Percentiles rank a stretch among this genome's conserved stretches.
phyloP scores from a whole-genome alignment of 306 rosid species.

The Gynostemma pentaphyllum region DNA sequence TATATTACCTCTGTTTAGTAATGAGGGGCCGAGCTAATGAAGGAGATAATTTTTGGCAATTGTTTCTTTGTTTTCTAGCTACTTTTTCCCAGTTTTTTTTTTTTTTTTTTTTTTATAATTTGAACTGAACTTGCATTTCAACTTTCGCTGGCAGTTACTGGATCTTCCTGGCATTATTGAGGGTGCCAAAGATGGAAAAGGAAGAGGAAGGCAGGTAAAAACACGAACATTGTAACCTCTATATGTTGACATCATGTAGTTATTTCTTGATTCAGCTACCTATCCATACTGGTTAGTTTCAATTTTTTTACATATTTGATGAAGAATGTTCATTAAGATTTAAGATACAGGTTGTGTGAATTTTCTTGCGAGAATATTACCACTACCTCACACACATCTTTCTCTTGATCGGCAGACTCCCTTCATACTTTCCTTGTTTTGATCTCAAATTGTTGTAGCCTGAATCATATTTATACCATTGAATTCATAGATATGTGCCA shows the following conservation, averaged over 20 bases:
- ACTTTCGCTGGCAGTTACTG: constrained; percentile 60
- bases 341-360: not conserved
- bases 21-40: too few species aligned
- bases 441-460: not conserved
- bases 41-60: not conserved
- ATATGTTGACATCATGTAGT: not conserved
- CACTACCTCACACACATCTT: not conserved
- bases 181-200: constrained; percentile 98
- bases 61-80: not conserved
- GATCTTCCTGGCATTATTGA: constrained; percentile 98
- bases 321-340: not conserved
- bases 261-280: not conserved
- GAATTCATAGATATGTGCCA: not conserved
- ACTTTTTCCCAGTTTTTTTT: not conserved
- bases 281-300: not conserved
- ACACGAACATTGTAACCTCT: not conserved
- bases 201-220: constrained; percentile 99
- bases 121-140: constrained; percentile 2
- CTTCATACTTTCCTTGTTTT: not conserved
- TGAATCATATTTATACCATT: not conserved
- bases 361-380: not conserved
- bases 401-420: not conserved
- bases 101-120: not conserved
- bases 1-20: not conserved
- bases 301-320: not conserved